Evolutionary conservation across 331 rosid species (phyloP), one percentile per base, ranked within the genome.

Genomic region (Malus hybrid): DNA sequence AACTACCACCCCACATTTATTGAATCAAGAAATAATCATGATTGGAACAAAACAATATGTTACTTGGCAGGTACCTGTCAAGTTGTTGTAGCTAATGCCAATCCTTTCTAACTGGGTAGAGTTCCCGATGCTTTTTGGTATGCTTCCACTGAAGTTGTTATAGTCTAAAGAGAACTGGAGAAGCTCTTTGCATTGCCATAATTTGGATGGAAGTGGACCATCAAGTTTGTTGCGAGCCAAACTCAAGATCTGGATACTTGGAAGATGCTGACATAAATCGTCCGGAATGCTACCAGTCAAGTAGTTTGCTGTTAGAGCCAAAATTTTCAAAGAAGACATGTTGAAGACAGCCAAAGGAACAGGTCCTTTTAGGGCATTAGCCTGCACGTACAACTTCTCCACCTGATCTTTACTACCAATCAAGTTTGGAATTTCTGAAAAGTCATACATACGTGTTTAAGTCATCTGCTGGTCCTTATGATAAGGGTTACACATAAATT

Each of bases 111-210:
- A 14, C 67, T 20, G 59, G 2, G 78, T 81, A 34, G 62, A 48
- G 72, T 81, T 81, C 8, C 75, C 81, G 10, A 81, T 46, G 27
- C 15, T 72, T 71, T n/a, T 67, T 5, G 85, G 81, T 31, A 81
- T 66, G 11, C 50, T 72, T 66, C 81, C 81, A 22, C 48, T 1
- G 13, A 63, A 74, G 27, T 74, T 56, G 56, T 80, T 80, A 3
- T 7, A 4, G 6, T n/a, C 12, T 22, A 79, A 4, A 39, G 13
- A 2, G 1, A 72, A 6, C 15, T 14, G 2, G 48, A n/a, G 15
- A 62, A 80, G 71, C 22, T 48, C n/a, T 50, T 28, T 63, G 64
- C 82, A 79, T 32, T 50, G 69, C 75, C 56, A 66, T n/a, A 56
- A 31, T 15, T 65, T 29, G 60, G 74, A 44, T 67, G 83, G 83